Evolutionary conservation across 129 eudicot genomes (phyloP), one percentile per base, ranked within the genome.

Genomic region (Flaveria trinervia): DNA sequence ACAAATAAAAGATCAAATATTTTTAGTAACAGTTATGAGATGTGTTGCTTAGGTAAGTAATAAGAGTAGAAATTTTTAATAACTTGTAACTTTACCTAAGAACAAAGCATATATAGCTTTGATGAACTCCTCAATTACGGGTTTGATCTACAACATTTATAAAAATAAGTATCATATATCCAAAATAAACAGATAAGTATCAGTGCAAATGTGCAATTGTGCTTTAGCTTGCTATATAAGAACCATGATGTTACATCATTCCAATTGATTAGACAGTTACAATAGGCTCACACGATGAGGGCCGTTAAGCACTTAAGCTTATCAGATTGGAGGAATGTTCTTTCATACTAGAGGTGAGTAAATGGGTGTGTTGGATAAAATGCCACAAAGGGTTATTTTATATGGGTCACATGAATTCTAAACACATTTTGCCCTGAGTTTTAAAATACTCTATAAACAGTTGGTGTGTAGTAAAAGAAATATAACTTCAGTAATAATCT

Each of bases 61-160:
- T 28, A 56, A 26, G 20, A 80, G 51, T 16, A 13, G 54, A 65
- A 15, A 66, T 13, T 4, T 26, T 14, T 9, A 20, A 46, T 12
- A 41, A 46, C 57, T 41, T 49, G 64, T 25, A 23, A 73, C 1
- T 76, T 72, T 87, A 93, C 98, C 98, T 79, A 82, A 15, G 77
- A 93, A 93, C 66, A 93, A 73, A 65, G 86, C 41, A 68, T 84
- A 93, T 70, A 88, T 74, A 75, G 77, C 67, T 83, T 77, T 89
- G 93, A 93, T 81, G 83, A 90, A 93, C 70, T 90, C 98, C 86
- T 89, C 97, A 80, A 93, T 83, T 12, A 90, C 96, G 72, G 72
- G 71, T 85, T 88, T 93, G 57, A 89, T 85, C 98, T 93, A 85
- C 69, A 83, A 68, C 55, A 70, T 65, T 62, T 33, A 6, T 72